Conservation (phyloP, 352 stramenopile genomes). For the Pythium dissimile region DNA sequence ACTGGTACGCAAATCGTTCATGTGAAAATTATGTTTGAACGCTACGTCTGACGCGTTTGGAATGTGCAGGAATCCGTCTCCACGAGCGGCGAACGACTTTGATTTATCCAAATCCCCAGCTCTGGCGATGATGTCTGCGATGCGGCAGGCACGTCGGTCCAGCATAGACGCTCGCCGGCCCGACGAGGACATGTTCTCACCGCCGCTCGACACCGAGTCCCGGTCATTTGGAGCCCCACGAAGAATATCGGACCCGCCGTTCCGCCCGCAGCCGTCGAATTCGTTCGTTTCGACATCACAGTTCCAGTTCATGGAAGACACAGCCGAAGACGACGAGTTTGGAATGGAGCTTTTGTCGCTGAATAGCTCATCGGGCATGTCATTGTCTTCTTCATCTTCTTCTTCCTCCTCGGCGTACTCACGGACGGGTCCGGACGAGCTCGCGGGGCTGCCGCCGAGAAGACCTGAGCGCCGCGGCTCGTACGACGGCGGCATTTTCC, state of each 20-base stretch:
- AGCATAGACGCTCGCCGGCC: conserved; percentile 8
- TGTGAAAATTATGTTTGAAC: conserved; percentile 2
- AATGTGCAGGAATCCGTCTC: conserved; percentile 17
- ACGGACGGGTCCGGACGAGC: neutral
- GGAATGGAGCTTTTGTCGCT: conserved; percentile 15
- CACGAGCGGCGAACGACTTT: conserved; percentile 50
- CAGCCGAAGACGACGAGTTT: neutral
- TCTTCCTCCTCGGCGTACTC: neutral
- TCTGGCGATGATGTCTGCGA: conserved; percentile 58
- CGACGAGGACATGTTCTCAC: neutral
- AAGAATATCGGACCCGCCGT: conserved; percentile 27
- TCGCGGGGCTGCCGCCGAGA: conserved; percentile 1
- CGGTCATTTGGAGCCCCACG: conserved; percentile 9
- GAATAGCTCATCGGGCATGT: neutral
- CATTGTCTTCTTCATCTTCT: neutral
- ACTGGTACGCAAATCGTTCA: conserved; percentile 47
- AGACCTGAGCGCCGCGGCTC: conserved; percentile 43
- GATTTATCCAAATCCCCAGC: conserved; percentile 70
- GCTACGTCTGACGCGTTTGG: neutral
- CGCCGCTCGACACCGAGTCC: neutral
- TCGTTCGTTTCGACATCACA: conserved; percentile 16
- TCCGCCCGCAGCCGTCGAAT: conserved; percentile 16
- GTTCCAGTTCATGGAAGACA: conserved; percentile 5
- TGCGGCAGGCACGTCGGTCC: conserved; percentile 34
- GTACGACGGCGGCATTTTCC: conserved; percentile 67